A percentile compares a stretch with the other conserved stretches of the same genome.
phyloP scores from a whole-genome alignment of 2,329 filamentous ascomycete species.

The Phyllosticta citriasiana region DNA sequence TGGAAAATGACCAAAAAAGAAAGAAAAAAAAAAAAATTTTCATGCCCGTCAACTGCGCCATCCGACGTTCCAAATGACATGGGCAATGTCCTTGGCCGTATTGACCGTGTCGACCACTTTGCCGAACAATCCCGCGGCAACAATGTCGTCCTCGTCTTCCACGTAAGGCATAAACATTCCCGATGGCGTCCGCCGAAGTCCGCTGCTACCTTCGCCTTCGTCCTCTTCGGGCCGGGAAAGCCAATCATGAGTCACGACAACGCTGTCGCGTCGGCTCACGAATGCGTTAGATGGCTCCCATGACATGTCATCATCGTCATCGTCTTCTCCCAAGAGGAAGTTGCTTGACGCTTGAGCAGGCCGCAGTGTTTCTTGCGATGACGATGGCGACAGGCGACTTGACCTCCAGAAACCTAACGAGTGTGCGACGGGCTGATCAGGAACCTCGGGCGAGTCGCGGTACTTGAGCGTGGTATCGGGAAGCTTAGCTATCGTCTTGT shows the following conservation, averaged over 20 bases:
- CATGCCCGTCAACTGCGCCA: slow-evolving; percentile 43
- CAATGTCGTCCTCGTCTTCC: slow-evolving; percentile 55
- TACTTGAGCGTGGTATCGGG: slow-evolving; percentile 84
- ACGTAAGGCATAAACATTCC: slow-evolving; percentile 90
- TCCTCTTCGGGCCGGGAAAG: slow-evolving; percentile 27
- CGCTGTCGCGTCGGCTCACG: slow-evolving; percentile 24
- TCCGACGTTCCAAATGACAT: slow-evolving; percentile 58
- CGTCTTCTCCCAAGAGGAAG: slow-evolving; percentile 53
- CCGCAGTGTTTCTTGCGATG: slow-evolving; percentile 72
- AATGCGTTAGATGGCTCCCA: slow-evolving; percentile 34
- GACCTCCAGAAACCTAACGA: slow-evolving; percentile 36
- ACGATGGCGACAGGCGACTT: slow-evolving; percentile 54
- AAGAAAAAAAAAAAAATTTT: background rate
- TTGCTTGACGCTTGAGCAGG: slow-evolving; percentile 58
- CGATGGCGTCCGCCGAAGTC: slow-evolving; percentile 68
- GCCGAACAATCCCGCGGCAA: slow-evolving; percentile 56
- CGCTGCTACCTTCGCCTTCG: slow-evolving; percentile 24
- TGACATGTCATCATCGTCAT: slow-evolving; percentile 39
- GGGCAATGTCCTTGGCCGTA: slow-evolving; percentile 53
- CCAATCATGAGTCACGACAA: slow-evolving; percentile 9
- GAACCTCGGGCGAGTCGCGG: slow-evolving; percentile 61
- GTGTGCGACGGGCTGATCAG: slow-evolving; percentile 40
- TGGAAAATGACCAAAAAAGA: background rate
- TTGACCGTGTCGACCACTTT: slow-evolving; percentile 71
- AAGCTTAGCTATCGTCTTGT: slow-evolving; percentile 79